Conservation (phyloP, 257 asterid genomes). For the Forsythia suspensa region DNA sequence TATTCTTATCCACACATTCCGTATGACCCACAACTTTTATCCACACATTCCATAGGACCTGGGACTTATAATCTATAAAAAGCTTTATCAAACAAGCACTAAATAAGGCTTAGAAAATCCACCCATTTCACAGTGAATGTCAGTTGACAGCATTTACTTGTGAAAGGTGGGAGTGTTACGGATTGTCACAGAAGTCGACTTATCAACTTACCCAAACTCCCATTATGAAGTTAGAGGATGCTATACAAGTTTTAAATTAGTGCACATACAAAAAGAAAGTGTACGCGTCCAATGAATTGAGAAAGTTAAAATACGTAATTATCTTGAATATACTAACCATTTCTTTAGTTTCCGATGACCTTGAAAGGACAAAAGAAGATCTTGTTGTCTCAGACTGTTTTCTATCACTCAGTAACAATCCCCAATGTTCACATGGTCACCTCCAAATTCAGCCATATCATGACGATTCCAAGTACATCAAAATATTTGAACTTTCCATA, state of each 20-base stretch:
- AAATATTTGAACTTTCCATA: background rate
- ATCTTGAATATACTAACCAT: too few relatives aligned
- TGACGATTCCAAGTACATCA: background rate
- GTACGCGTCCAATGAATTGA: background rate
- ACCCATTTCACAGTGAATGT: background rate
- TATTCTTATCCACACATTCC: too few relatives aligned
- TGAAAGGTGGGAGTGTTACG: background rate
- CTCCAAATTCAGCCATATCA: background rate
- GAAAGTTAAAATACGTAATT: too few relatives aligned
- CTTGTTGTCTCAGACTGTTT: background rate
- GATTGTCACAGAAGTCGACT: background rate
- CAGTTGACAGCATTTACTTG: background rate
- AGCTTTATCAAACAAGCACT: too few relatives aligned
- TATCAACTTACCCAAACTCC: too few relatives aligned
- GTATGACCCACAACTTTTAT: too few relatives aligned
- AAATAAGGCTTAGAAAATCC: background rate
- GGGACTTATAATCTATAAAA: too few relatives aligned
- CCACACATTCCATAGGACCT: too few relatives aligned
- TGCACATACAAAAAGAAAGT: background rate
- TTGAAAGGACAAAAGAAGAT: too few relatives aligned
- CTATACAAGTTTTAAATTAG: too few relatives aligned
- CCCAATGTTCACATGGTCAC: background rate
- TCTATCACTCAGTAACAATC: background rate
- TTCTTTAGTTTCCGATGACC: background rate
- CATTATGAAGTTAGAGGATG: too few relatives aligned